Evolutionary conservation across 192 early-diverging fungal genomes (phyloP).

Genomic region (Coemansia sp.): DNA sequence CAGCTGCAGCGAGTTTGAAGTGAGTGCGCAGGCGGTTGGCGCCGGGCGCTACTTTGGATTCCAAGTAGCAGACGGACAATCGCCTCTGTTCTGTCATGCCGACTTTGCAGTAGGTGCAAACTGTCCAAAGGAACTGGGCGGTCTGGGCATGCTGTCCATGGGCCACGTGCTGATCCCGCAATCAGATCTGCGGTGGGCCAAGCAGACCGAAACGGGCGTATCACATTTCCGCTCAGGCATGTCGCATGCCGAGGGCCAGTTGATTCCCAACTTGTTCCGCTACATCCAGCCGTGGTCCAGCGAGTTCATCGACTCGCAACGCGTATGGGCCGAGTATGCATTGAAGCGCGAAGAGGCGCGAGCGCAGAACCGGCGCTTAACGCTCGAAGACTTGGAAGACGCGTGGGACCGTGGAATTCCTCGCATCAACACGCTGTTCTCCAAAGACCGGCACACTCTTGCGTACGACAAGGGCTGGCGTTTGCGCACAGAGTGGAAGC

Average conservation of each 20-base stretch:
- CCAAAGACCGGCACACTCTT: conserved; percentile 97
- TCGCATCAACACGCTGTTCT: conserved; percentile 97
- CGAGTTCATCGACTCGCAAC: conserved; percentile 98
- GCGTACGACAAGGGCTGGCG: conserved; percentile 99
- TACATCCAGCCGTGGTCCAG: conserved; percentile 99
- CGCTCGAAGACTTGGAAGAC: conserved; percentile 98
- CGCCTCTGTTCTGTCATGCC: conserved; percentile 51
- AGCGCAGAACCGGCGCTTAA: conserved; percentile 94
- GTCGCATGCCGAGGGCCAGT: conserved; percentile 95
- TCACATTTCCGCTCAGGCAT: conserved; percentile 98
- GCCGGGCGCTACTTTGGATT: conserved; percentile 44
- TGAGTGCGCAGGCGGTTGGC: conserved; percentile 17
- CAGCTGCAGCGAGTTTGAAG: conserved; percentile 22
- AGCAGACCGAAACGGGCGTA: conserved; percentile 95
- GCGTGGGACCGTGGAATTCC: conserved; percentile 99
- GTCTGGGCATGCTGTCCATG: conserved; percentile 98
- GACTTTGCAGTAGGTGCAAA: conserved; percentile 59
- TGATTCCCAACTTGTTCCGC: conserved; percentile 96
- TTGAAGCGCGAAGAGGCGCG: conserved; percentile 96
- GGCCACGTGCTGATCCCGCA: conserved; percentile 98
- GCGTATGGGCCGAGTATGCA: conserved; percentile 99
- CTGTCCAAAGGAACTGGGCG: conserved; percentile 92
- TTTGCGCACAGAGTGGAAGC: conserved; percentile 94
- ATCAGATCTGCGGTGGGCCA: conserved; percentile 93
- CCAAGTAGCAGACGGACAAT: conserved; percentile 44